Base-by-base conservation (phyloP, 768 basidiomycete genomes). In the Suillus lakei region DNA sequence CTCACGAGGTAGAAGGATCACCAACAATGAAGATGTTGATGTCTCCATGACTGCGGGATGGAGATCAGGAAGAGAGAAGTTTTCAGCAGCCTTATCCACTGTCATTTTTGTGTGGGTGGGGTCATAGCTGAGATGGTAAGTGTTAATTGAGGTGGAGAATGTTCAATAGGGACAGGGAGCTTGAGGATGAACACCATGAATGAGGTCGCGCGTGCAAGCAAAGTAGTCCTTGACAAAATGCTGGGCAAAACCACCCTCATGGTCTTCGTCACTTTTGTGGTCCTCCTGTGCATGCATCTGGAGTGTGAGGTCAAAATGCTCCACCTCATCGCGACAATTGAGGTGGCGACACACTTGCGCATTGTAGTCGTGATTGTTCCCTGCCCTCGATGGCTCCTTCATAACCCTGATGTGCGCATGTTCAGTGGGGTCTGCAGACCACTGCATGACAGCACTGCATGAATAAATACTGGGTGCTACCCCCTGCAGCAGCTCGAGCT, bases 401-500 rank as follows among this genome's bases (percentile, higher is more conserved):
- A 66, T 12, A 1, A 54, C 43, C 7, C 21, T 1, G 9, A 66
- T 46, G 21, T 66, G 54, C 1, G 5, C 43, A 34, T 64, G 67
- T 44, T 68, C 38, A 5, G 67, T 68, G 0, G 16, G 21, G 21
- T 68, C 61, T 16, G 65, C 64, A 6, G 60, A 62, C 64, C 60
- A 65, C 60, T 66, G 65, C 48, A 60, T 66, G 6, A 62, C 18
- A n/a, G 38, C 18, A 21, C 65, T 64, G 12, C 18, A 44, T 2
- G 1, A 41, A 5, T 12, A 5, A 23, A 68, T 68, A 46, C 48
- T 63, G 10, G 43, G 46, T 13, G 60, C 44, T 6, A 65, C 18
- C 23, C 61, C 51, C 28, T 68, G 67, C 6, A 68, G 51, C 21
- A 68, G 18, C 18, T 68, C 64, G 18, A 68, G 28, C 23, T 68